These are phyloP conservation scores for Apiospora kogelbergensis DNA, from an alignment of 2,329 filamentous ascomycete genomes.

Conservation along the genomic window DNA sequence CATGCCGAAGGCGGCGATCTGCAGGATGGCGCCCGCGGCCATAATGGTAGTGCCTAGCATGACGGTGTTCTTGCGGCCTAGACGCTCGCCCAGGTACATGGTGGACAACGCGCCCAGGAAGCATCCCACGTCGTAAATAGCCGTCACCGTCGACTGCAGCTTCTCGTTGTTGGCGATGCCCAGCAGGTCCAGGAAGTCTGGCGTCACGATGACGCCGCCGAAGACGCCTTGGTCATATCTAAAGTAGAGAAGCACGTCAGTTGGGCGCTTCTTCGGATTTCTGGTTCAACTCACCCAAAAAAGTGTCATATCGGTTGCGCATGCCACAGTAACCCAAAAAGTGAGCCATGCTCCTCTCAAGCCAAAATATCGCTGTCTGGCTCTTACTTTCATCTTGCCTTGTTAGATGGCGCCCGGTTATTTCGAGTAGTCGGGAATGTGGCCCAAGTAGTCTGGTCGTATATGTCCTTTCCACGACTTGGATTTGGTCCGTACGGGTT, in stretches of 20 bases:
- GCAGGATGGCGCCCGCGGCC: conserved; percentile 34
- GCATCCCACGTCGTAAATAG: conserved; percentile 60
- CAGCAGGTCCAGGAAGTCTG: conserved; percentile 47
- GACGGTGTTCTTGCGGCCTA: conserved; percentile 34
- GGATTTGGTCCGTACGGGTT: background rate
- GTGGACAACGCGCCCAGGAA: conserved; percentile 48
- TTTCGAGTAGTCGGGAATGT: background rate
- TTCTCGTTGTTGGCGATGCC: conserved; percentile 32
- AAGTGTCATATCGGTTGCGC: conserved; percentile 27
- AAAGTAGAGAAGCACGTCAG: background rate
- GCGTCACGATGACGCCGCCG: conserved; percentile 52
- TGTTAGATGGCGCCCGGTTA: background rate
- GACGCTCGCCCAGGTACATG: conserved; percentile 32
- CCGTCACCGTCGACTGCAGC: conserved; percentile 48
- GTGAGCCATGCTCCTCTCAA: conserved; percentile 24
- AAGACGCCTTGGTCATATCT: conserved; percentile 52
- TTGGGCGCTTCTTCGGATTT: background rate
- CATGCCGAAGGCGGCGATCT: conserved; percentile 33
- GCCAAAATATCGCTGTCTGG: conserved; percentile 19
- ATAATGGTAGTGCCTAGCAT: conserved; percentile 33
- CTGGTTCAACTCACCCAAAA: conserved; percentile 22
- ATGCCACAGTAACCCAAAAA: conserved; percentile 25
- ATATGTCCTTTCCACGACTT: background rate
- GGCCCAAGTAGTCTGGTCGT: background rate
- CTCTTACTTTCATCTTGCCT: conserved; percentile 9